Evolutionary conservation across 352 stramenopile genomes (phyloP), one percentile per base, ranked within the genome.

Genomic region (Thraustochytrium sp.): DNA sequence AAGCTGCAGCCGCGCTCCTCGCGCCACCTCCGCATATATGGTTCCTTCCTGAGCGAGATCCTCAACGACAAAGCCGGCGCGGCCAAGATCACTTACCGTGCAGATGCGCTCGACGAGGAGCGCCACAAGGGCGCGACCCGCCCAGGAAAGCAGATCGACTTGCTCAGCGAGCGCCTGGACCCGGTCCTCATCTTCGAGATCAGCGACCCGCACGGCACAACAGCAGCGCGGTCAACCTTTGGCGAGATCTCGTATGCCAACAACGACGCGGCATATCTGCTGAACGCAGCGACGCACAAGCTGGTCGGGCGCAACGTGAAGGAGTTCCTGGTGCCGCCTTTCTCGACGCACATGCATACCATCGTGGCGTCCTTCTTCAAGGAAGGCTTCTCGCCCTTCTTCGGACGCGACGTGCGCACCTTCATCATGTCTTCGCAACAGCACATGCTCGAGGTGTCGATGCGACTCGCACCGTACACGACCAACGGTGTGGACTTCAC

Each of bases 161-260:
- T 56, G 11, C 11, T 42, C 36, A 37, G 40, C 26, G 36, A 51
- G 62, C 62, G 62, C 26, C 62, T 75, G 5, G 62, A 78, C 37
- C 65, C 65, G 29, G 56, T 82, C n/a, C 49, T 82, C 51, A 55
- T 55, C 11, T 76, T 82, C n/a, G 74, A 82, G 31, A 73, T 65
- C 38, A 76, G 44, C 31, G 59, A 72, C 59, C 46, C n/a, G n/a
- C n/a, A n/a, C n/a, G n/a, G 42, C 23, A 3, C 38, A 9, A 36
- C 53, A 54, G 34, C 26, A 8, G 48, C 51, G 23, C 38, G 34
- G 26, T n/a, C 59, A 9, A 54, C 9, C 62, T 75, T 75, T 54
- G 74, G 74, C 5, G 49, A 82, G 36, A 68, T 82, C 23, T 54
- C 29, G 4, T 82, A 65, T 37, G 53, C 42, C 29, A 82, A 82